phyloP scores from a whole-genome alignment of 441 rosid species.

The Omphalea diandra region DNA sequence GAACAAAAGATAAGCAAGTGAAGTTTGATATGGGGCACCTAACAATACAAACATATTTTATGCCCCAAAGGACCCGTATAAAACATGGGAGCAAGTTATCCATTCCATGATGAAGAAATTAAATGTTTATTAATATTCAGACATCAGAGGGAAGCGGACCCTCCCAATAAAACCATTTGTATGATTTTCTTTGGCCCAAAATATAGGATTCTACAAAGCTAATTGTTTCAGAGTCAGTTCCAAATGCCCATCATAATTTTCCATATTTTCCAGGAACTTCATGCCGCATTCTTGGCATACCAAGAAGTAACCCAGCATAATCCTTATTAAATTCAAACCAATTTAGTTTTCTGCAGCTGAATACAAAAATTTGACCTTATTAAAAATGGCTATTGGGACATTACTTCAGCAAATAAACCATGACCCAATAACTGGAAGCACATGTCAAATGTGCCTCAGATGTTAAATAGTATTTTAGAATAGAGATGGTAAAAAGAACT shows the following conservation, averaged over 20 bases:
- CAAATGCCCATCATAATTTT: too few species aligned
- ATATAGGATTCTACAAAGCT: background rate
- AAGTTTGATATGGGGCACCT: constrained; percentile 6
- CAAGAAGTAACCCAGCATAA: background rate
- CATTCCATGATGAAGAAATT: background rate
- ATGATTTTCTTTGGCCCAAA: background rate
- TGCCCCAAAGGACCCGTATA: background rate
- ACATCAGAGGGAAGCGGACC: background rate
- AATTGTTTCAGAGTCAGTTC: too few species aligned
- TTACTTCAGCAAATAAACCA: background rate
- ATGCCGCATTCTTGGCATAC: background rate
- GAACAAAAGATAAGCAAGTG: background rate
- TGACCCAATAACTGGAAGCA: background rate
- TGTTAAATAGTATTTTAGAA: background rate
- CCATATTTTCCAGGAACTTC: background rate
- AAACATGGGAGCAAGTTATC: background rate
- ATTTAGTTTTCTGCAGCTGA: background rate
- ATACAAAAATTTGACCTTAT: background rate
- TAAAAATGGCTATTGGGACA: background rate
- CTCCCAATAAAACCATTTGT: background rate
- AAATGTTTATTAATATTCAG: too few species aligned
- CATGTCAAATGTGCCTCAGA: background rate
- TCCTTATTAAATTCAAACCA: background rate
- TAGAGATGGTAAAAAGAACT: background rate
- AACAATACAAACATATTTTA: background rate